phyloP scores from a whole-genome alignment of 2,329 filamentous ascomycete genomes.

The Didymella pomorum region DNA sequence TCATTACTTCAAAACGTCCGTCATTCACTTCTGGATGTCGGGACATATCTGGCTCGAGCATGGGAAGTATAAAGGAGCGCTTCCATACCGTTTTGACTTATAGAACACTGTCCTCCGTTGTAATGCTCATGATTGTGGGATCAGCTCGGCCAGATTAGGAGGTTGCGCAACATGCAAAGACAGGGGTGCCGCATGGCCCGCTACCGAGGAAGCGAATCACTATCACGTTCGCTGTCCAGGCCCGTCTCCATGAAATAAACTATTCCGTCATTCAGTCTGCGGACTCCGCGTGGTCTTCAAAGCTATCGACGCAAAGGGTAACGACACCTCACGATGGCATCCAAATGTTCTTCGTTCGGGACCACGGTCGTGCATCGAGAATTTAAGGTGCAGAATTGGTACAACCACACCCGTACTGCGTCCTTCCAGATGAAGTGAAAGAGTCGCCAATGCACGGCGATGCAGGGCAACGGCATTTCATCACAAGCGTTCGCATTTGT shows the following conservation, averaged over 20 bases:
- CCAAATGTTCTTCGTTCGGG: background rate
- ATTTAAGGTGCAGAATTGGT: background rate
- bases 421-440: background rate
- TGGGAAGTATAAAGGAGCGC: background rate
- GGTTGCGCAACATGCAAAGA: constrained; percentile 13
- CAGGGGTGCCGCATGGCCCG: constrained; percentile 8
- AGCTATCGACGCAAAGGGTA: background rate
- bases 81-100: background rate
- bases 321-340: background rate
- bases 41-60: background rate
- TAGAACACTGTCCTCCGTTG: background rate
- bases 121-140: background rate
- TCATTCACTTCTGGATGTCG: background rate
- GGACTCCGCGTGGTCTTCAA: background rate
- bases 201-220: constrained; percentile 9
- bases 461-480: constrained; percentile 1
- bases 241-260: background rate
- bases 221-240: background rate
- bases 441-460: background rate
- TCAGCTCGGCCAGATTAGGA: background rate
- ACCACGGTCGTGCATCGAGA: background rate
- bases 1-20: background rate
- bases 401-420: background rate
- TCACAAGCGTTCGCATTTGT: background rate
- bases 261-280: background rate